Base-by-base conservation (phyloP, 441 rosid genomes). In the Brassica hybrid region DNA sequence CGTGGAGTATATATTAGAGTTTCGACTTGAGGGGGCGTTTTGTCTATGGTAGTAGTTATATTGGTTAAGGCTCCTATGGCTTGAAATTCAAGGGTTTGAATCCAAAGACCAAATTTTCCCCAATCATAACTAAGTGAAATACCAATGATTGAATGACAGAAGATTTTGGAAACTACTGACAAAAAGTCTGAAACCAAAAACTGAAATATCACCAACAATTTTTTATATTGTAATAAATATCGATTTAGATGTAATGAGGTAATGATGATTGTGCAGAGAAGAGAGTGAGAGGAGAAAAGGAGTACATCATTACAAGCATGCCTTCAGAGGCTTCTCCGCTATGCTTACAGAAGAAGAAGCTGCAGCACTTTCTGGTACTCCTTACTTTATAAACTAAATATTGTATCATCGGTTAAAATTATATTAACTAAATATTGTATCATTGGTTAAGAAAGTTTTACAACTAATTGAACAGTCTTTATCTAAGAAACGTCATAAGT, bases 241-340 rank as follows among this genome's bases (percentile, higher is more conserved):
- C 6, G 25, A 50, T 6, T 12, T 25, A 19, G 17, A 34, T n/a
- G n/a, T n/a, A n/a, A n/a, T n/a, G n/a, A n/a, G 2, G 34, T 7
- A 19, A 62, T 17, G 52, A 62, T 27, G 52, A 16, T 25, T 32
- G 10, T 56, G 70, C 84, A 91, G 94, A 30, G 69, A 79, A 66
- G 87, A 84, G 65, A 82, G 74, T 65, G 86, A 83, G 48, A 86
- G 86, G 76, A 76, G 75, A 73, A 65, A 80, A 38, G 64, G 85
- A 58, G 75, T 84, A 75, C 92, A 84, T 75, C 91, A 85, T 67
- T 91, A 91, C 63, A 58, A 63, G 43, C 90, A 90, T 83, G 90
- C 92, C 63, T 90, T 93, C 50, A 87, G 76, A 65, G 97, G 98
- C 12, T 93, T 93, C 87, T 90, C 95, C 38, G 95, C 91, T 73